A percentile compares a stretch with the other conserved stretches of the same genome.
These are phyloP conservation scores for Yarrowia alimentaria DNA, from an alignment of 805 yeast species.

Conservation along the genomic window DNA sequence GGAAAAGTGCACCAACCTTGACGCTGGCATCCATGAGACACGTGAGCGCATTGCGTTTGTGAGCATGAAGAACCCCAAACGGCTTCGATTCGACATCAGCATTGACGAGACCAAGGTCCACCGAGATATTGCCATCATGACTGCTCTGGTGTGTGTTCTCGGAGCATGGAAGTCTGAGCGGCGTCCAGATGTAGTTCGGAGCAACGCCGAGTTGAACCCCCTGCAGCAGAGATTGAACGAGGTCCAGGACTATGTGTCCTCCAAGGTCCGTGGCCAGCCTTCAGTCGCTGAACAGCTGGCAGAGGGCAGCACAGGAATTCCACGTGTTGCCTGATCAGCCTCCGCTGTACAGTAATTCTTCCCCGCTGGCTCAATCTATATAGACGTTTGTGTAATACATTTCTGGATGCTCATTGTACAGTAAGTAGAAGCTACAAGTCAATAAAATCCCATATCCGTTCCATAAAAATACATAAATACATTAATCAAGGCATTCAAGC, in stretches of 20 bases:
- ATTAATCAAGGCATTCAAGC: slow-evolving; percentile 5
- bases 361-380: too few species aligned
- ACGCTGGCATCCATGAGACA: slow-evolving; percentile 15
- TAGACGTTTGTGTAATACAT: too few species aligned
- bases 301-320: not conserved
- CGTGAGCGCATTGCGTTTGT: slow-evolving; percentile 9
- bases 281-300: slow-evolving; percentile 4
- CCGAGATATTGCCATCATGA: slow-evolving; percentile 25
- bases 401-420: too few species aligned
- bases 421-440: not conserved
- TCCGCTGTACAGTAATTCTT: too few species aligned
- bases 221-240: slow-evolving; percentile 16
- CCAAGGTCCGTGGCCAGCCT: slow-evolving; percentile 23
- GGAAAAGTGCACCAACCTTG: slow-evolving; percentile 15
- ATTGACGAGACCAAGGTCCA: slow-evolving; percentile 22
- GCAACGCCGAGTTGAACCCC: slow-evolving; percentile 15
- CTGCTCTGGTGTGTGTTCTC: slow-evolving; percentile 12
- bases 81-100: slow-evolving; percentile 8
- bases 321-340: not conserved
- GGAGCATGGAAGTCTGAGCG: slow-evolving; percentile 19
- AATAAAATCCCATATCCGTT: not conserved
- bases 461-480: slow-evolving; percentile 22
- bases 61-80: slow-evolving; percentile 24
- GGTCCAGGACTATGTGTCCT: slow-evolving; percentile 25
- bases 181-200: slow-evolving; percentile 2